Evolutionary conservation across 192 early-diverging fungal genomes (phyloP).

Genomic region (Mortierella hygrophila): DNA sequence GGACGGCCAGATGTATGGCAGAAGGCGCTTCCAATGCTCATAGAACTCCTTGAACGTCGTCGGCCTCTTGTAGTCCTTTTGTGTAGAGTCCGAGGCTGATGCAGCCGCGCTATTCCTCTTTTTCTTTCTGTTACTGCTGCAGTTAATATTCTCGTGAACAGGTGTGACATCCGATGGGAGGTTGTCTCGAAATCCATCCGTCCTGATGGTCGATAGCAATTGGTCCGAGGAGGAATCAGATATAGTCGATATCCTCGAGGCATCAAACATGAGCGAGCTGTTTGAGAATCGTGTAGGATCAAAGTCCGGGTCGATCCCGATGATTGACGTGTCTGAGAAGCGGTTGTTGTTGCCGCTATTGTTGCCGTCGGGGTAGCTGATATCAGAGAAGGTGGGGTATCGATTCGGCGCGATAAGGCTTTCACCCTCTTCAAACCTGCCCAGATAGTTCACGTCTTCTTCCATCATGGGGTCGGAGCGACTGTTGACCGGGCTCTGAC

Average conservation of each 20-base stretch:
- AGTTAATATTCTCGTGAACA: too few species aligned
- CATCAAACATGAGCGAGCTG: conserved; percentile 45
- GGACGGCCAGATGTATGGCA: conserved; percentile 87
- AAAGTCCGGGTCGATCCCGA: conserved; percentile 12
- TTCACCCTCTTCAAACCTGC: conserved; percentile 28
- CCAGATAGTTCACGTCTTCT: not conserved
- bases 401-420: conserved; percentile 29
- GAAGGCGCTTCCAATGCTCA: conserved; percentile 34
- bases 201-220: conserved; percentile 12
- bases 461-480: conserved; percentile 9
- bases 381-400: conserved; percentile 30
- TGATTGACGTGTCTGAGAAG: conserved; percentile 14
- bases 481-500: not conserved
- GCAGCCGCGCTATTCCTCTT: too few species aligned
- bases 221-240: conserved; percentile 18
- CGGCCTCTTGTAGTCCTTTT: conserved; percentile 49
- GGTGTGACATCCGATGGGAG: conserved; percentile 17
- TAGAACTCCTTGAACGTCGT: conserved; percentile 52
- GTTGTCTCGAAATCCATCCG: conserved; percentile 29
- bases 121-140: too few species aligned
- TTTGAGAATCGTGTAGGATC: conserved; percentile 40
- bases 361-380: not conserved
- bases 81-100: not conserved
- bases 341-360: conserved; percentile 4
- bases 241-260: conserved; percentile 14